Base-by-base conservation (phyloP, 352 stramenopile genomes). In the Plasmopara muralis region DNA sequence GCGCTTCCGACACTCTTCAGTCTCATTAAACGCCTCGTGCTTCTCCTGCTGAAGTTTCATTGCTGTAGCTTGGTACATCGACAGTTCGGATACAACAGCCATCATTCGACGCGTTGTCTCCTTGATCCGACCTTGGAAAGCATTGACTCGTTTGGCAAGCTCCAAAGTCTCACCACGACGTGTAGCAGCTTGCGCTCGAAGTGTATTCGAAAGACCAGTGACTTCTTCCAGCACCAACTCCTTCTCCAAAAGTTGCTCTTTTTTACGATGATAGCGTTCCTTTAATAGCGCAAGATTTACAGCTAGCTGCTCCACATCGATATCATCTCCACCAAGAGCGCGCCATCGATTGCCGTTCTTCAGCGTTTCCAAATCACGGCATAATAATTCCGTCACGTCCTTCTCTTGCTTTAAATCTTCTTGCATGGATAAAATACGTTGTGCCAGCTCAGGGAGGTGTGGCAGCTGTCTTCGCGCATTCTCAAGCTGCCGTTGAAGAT, bases 141-240 rank as follows among this genome's bases (percentile, higher is more conserved):
- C 76, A 53, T 93, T 95, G n/a, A 96, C 83, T 29, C 84, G 84
- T 64, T 91, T 90, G 15, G 86, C 87, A n/a, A 91, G 64, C 35
- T 87, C 77, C 7, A 91, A 68, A 20, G 80, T 93, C 55, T 89
- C 82, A 4, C 83, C 75, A 28, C 85, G 74, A 6, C 87, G 83
- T 7, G 80, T 70, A 20, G 66, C 68, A 6, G 88, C 91, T 58
- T 96, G 82, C 0, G 68, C 48, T 6, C 87, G 68, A 28, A 98
- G 70, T 44, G 93, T 97, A 54, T 91, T 81, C 0, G 83, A 85
- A 4, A 95, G 43, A 20, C 81, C 83, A 31, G 83, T 92, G 18
- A 98, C 83, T 56, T 98, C 93, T 64, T 98, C 91, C 7, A 98
- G 70, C 35, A 97, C 83, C 15, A 98, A 72, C 54, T 98, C 91